Conservation (phyloP, 2,329 filamentous ascomycete genomes). For the Fusarium tjaetaba region DNA sequence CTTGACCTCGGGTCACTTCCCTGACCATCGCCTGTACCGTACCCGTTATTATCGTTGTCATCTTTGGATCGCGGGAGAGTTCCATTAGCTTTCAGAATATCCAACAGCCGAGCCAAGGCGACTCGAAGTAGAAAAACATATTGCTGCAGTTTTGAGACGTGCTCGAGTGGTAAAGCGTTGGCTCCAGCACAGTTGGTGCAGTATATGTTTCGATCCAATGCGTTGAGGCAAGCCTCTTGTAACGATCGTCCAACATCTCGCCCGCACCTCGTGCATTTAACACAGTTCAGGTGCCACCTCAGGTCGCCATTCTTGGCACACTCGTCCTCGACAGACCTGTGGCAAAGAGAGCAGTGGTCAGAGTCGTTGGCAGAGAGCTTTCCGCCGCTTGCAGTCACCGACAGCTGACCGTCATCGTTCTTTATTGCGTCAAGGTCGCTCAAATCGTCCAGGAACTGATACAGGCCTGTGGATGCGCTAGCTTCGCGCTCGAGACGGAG, state of each 20-base stretch:
- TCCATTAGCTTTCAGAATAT: conserved; percentile 85
- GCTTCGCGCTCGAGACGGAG: conserved; percentile 90
- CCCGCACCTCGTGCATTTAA: conserved; percentile 75
- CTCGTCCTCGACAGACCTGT: conserved; percentile 92
- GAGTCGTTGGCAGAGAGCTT: conserved; percentile 78
- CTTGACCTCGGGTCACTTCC: conserved; percentile 66
- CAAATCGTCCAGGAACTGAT: conserved; percentile 85
- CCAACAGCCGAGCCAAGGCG: conserved; percentile 86
- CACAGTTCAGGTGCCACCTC: conserved; percentile 86
- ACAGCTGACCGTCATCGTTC: conserved; percentile 73
- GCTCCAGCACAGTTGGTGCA: conserved; percentile 74
- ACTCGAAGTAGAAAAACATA: conserved; percentile 94
- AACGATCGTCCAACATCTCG: conserved; percentile 75
- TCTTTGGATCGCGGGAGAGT: conserved; percentile 83
- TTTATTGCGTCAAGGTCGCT: conserved; percentile 83
- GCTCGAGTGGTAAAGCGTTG: conserved; percentile 68
- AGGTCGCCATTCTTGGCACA: conserved; percentile 79
- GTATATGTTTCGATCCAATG: conserved; percentile 73
- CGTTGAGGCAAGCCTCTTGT: conserved; percentile 76
- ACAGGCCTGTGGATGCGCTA: conserved; percentile 76
- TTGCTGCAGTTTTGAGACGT: conserved; percentile 88
- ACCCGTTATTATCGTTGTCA: conserved; percentile 60
- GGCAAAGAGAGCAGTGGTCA: conserved; percentile 85
- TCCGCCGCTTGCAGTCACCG: conserved; percentile 72
- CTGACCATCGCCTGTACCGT: conserved; percentile 48